Base-by-base conservation (phyloP, 768 basidiomycete genomes). In the Rhodotorula paludigena region DNA sequence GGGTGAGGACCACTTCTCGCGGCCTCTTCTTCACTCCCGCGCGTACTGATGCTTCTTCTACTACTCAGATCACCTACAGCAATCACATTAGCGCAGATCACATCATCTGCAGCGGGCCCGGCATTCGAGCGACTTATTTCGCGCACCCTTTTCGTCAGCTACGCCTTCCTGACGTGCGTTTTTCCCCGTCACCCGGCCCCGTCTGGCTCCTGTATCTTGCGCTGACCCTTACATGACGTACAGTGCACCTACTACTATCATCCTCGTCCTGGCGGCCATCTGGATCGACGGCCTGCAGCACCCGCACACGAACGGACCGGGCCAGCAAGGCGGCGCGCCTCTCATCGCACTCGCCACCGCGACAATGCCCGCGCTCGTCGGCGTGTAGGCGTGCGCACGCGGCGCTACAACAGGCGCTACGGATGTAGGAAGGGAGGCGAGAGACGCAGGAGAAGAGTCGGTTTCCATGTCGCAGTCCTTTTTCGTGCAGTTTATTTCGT, bases 41-140 rank as follows among this genome's bases (percentile, higher is more conserved):
- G 7, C 11, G n/a, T 8, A 20, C 2, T n/a, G 28, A 2, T 11
- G 2, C 41, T 35, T 7, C 23, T 12, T 23, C 23, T n/a, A 15
- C 18, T 3, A 9, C 35, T 36, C 48, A 36, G 39, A 3, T 38
- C 54, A 1, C 62, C 41, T 15, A 65, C 67, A 1, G 74, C 74
- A 5, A 73, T 74, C 48, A 80, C 79, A 36, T 75, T 80, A n/a
- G 72, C 78, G 48, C 60, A 68, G 28, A 90, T 92, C 74, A 90
- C 91, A 1, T 88, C 90, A 77, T 87, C 89, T 75, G 88, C 87
- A 3, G 87, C 81, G 1, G 89, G 90, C 5, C 90, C 90, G 74
- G 86, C 89, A 0, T 97, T 98, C 76, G 94, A 97, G 80, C 45
- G 33, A 2, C 64, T 73, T n/a, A 66, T 66, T 42, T 55, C 57